phyloP scores from a whole-genome alignment of 148 eudicot species.

The Rhododendron molle region DNA sequence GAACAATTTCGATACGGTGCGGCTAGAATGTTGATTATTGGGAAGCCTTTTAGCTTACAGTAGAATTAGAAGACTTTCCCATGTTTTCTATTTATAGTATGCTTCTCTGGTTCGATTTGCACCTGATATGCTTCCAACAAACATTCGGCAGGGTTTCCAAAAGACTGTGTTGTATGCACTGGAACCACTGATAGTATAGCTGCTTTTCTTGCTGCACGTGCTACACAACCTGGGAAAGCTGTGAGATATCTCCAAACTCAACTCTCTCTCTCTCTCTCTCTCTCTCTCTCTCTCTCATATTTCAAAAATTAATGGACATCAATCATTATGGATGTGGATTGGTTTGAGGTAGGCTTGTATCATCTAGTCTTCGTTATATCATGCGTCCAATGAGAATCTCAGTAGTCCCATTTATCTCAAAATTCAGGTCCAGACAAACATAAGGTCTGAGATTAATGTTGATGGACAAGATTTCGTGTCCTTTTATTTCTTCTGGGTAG shows the following conservation, averaged over 20 bases:
- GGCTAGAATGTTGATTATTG: not conserved
- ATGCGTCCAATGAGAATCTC: not conserved
- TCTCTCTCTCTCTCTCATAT: not conserved
- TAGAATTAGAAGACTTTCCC: not conserved
- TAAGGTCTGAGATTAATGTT: not conserved
- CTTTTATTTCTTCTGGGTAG: not conserved
- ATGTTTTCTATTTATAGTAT: not conserved
- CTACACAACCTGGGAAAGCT: slow-evolving; percentile 84
- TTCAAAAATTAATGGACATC: not conserved
- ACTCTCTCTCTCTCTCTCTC: not conserved
- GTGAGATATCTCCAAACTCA: slow-evolving; percentile 32
- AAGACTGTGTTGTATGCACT: slow-evolving; percentile 73
- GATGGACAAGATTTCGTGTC: not conserved
- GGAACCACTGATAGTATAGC: slow-evolving; percentile 99
- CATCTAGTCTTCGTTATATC: not conserved
- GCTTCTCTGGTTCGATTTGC: not conserved
- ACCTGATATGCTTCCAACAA: slow-evolving; percentile 7
- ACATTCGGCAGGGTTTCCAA: slow-evolving; percentile 59
- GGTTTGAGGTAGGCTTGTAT: not conserved
- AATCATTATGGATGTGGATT: not conserved
- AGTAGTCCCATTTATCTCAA: not conserved
- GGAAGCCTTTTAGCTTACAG: not conserved
- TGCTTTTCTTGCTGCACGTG: slow-evolving; percentile 96
- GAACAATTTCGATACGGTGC: not conserved
- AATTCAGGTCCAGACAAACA: not conserved